Base-by-base conservation (phyloP, 2,329 filamentous ascomycete species). In the Zasmidium cellare region DNA sequence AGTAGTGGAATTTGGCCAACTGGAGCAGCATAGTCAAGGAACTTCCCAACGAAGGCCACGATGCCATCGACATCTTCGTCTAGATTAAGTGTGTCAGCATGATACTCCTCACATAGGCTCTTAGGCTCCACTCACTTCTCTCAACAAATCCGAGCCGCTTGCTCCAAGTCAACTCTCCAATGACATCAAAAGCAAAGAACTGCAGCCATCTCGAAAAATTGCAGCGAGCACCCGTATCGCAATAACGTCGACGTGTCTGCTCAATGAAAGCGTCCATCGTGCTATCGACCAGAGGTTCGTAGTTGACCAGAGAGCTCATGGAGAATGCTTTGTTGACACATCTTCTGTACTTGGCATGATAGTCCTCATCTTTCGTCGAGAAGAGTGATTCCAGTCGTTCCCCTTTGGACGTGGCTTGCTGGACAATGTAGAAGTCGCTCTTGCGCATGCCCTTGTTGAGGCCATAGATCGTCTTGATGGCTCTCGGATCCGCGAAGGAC, bases 141-240 rank as follows among this genome's bases (percentile, higher is more conserved):
- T 92, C 88, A 1, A 92, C 75, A 63, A 92, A 92, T 0, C 90
- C 90, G 57, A 91, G 82, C 0, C 87, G 80, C 71, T 90, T 90
- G 71, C 84, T 86, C 75, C 90, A 92, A 0, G 88, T 91, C 67
- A 92, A 83, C 60, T 90, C 86, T 5, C 88, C 88, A 61, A 91
- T 91, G 14, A 92, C 89, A 69, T 92, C 90, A 67, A 92, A 92
- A 0, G 90, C 90, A 65, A 90, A 92, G 70, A 87, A 92, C 68
- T 92, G 89, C 57, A 92, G 76, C 89, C 89, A 92, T 57, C 80
- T 78, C 1, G 85, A 84, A 56, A 91, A 87, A 68, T 90, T 83
- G 67, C 86, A 89, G 22, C 74, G 74, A 24, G 64, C 60, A 12
- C 76, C 74, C 0, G 75, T 75, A 3, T 70, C 70, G 9, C 74